These are phyloP conservation scores for Copromyces sp. DNA, from an alignment of 495 filamentous ascomycete genomes.

Conservation along the genomic window DNA sequence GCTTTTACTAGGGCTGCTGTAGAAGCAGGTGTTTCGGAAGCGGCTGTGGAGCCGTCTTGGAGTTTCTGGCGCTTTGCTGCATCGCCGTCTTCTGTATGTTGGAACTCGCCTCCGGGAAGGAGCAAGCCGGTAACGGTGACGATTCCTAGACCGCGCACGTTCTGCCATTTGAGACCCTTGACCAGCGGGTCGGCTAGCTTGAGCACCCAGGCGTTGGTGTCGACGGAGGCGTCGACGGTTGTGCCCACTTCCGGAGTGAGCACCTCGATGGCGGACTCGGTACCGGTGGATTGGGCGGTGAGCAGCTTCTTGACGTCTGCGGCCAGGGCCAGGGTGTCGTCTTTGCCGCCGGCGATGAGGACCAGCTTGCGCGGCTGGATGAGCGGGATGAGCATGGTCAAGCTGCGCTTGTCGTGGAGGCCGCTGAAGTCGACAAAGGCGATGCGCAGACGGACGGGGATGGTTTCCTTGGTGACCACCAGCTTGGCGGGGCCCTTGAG, in stretches of 20 bases:
- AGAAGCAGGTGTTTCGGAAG: background rate
- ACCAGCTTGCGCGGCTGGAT: conserved; percentile 93
- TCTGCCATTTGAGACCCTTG: conserved; percentile 84
- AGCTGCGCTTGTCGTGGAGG: conserved; percentile 80
- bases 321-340: conserved; percentile 68
- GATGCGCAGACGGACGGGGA: conserved; percentile 62
- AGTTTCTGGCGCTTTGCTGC: conserved; percentile 10
- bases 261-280: conserved; percentile 44
- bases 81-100: conserved; percentile 29
- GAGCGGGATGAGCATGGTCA: conserved; percentile 89
- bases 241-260: conserved; percentile 68
- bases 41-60: conserved; percentile 13
- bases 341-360: conserved; percentile 64
- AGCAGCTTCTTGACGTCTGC: conserved; percentile 72
- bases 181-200: conserved; percentile 77
- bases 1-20: background rate
- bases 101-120: conserved; percentile 28
- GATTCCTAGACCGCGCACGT: conserved; percentile 77
- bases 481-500: conserved; percentile 64
- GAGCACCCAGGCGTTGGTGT: conserved; percentile 95
- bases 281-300: conserved; percentile 34
- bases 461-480: conserved; percentile 44
- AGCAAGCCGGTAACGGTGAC: conserved; percentile 70
- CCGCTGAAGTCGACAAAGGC: conserved; percentile 87
- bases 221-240: conserved; percentile 79